Evolutionary conservation across 1,284 basidiomycete genomes (phyloP).

Genomic region (Vanrija pseudolonga): DNA sequence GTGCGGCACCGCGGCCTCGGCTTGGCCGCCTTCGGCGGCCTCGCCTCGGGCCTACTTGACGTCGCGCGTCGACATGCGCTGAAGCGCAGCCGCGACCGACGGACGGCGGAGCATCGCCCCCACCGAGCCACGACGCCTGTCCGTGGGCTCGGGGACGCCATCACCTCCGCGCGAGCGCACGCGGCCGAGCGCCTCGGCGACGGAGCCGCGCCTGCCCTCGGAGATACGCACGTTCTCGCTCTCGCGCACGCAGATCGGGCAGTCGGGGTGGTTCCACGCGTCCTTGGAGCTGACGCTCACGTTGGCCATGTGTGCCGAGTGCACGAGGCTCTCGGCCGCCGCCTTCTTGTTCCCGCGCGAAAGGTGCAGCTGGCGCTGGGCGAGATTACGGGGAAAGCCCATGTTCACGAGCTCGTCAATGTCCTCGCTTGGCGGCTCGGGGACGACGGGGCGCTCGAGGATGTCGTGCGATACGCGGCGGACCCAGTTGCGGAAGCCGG

Average conservation of each 20-base stretch:
- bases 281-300: conserved; percentile 36
- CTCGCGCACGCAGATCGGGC: conserved; percentile 18
- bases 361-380: conserved; percentile 7
- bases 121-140: conserved; percentile 13
- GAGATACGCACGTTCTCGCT: conserved; percentile 9
- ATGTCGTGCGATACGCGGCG: background rate
- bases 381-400: conserved; percentile 13
- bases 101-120: conserved; percentile 13
- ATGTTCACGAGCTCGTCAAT: conserved; percentile 12
- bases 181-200: conserved; percentile 10
- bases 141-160: background rate
- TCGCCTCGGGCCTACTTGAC: background rate
- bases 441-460: background rate
- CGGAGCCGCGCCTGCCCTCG: conserved; percentile 7
- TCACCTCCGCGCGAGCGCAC: conserved; percentile 4
- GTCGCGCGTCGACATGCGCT: conserved; percentile 12
- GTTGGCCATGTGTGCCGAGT: conserved; percentile 17
- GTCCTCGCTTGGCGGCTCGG: background rate
- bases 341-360: conserved; percentile 4
- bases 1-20: too few species aligned
- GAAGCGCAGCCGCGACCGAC: conserved; percentile 7
- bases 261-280: conserved; percentile 36
- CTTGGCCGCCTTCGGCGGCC: too few species aligned
- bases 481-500: background rate
- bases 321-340: conserved; percentile 15